Percentiles rank a stretch among this genome's conserved stretches.
Conservation (phyloP, 768 basidiomycete genomes). For the Suillus subluteus region DNA sequence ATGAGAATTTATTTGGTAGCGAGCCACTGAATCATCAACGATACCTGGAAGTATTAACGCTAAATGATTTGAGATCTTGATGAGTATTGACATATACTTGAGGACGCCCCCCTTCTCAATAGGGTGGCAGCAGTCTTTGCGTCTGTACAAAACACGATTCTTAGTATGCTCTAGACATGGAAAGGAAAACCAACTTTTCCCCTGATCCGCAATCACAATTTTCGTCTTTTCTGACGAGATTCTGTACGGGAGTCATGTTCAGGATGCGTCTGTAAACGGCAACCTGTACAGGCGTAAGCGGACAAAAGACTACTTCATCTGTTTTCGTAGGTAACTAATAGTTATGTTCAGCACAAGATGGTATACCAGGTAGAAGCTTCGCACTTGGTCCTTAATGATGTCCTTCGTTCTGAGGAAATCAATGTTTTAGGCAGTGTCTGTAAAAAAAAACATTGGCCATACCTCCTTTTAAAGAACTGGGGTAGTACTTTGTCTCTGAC, state of each 20-base stretch:
- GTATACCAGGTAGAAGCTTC: neutral
- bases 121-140: conserved; percentile 61
- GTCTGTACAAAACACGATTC: conserved; percentile 39
- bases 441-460: conserved; percentile 12
- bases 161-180: conserved; percentile 10
- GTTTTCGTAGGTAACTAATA: conserved; percentile 81
- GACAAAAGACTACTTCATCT: conserved; percentile 94
- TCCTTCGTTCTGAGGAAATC: conserved; percentile 62
- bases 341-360: neutral
- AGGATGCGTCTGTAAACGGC: conserved; percentile 75
- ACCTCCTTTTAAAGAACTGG: conserved; percentile 83
- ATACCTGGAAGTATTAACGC: conserved; percentile 83
- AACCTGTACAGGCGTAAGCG: conserved; percentile 72
- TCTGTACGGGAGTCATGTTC: conserved; percentile 64
- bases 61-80: conserved; percentile 89
- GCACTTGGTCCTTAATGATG: conserved; percentile 71
- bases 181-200: conserved; percentile 47
- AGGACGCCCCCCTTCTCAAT: conserved; percentile 59
- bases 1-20: conserved; percentile 8
- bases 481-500: conserved; percentile 76
- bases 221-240: conserved; percentile 72
- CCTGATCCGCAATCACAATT: conserved; percentile 71
- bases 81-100: conserved; percentile 78
- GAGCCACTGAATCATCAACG: conserved; percentile 11
- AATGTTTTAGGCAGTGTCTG: neutral